Evolutionary conservation across 768 basidiomycete genomes (phyloP), one percentile per base, ranked within the genome.

Genomic region (Kwoniella sp.): DNA sequence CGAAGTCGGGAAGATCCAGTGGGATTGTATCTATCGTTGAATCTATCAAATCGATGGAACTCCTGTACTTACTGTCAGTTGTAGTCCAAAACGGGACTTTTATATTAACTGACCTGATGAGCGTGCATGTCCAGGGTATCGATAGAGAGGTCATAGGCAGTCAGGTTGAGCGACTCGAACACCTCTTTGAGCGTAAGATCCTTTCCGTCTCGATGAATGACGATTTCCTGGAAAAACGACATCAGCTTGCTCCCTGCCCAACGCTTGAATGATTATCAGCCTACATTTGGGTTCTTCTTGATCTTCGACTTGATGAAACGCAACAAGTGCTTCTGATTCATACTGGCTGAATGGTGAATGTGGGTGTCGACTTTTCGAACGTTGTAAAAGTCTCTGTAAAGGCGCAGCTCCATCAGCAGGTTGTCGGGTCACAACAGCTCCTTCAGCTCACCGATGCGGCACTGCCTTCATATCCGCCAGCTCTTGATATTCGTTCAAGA

Each of bases 41-140:
- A 98, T 70, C 93, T 90, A 77, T 95, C 95, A 69, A 95, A 98
- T 12, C 95, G 87, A 73, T 99, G 93, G 80, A 99, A 98, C 1
- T 91, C 88, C 67, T 95, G 14, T 33, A 33, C 4, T n/a, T n/a
- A n/a, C 25, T 20, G 19, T 9, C 22, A 19, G n/a, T n/a, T n/a
- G n/a, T n/a, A n/a, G n/a, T n/a, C n/a, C n/a, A n/a, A n/a, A n/a
- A n/a, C n/a, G n/a, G n/a, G n/a, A n/a, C n/a, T n/a, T n/a, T n/a
- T n/a, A n/a, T n/a, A n/a, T n/a, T n/a, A n/a, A 38, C 65, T 50
- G 11, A 67, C 92, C 59, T 88, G 86, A 73, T 99, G 93, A 0
- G 93, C 95, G 59, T 98, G 95, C 95, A 99, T 99, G 69, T 99
- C 95, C 33, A 99, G 81, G 3, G 95, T 99, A 70, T 99, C 95